Evolutionary conservation across 352 stramenopile genomes (phyloP), one percentile per base, ranked within the genome.

Genomic region (Thraustochytrium sp.): DNA sequence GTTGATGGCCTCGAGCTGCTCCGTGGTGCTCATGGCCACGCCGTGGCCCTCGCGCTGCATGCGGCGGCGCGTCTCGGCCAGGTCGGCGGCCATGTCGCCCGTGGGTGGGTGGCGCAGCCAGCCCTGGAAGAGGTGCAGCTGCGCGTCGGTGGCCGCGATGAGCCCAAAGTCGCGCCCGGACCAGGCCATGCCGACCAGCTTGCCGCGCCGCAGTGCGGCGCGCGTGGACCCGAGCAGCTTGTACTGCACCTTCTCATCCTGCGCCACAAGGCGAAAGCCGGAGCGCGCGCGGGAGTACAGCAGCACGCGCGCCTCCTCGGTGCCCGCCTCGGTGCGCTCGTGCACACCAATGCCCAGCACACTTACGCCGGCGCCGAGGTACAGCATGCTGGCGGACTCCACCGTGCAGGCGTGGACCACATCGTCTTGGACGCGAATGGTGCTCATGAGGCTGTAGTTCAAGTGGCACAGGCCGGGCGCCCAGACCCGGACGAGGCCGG

Each of bases 131-230:
- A 80, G 34, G 26, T 80, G 68, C 18, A 80, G 18, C 42, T 80
- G 31, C 18, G 13, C 46, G 23, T 63, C 31, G 34, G 68, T 65
- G 13, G 68, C 68, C 16, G 40, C 53, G 18, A 53, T 51, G 38
- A 80, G 31, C 23, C 68, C 68, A 80, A 80, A 80, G 51, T 80
- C 68, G 44, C 68, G 68, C 11, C 68, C 68, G 23, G 68, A 80
- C 68, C 68, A 80, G 11, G 68, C 68, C 26, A 80, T 42, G 31
- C 68, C 68, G 21, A 46, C 34, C 11, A 80, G n/a, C 46, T 61
- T 34, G n/a, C 9, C 37, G 37, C 68, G 31, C 5, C 34, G 31
- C 34, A 80, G 44, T 13, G 40, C 68, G 5, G 48, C 8, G 3
- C 46, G 48, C 3, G 44, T 80, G 3, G 68, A 65, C 8, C 68